These are phyloP conservation scores for Phytophthora idaei DNA, from an alignment of 352 stramenopile genomes.

Conservation along the genomic window DNA sequence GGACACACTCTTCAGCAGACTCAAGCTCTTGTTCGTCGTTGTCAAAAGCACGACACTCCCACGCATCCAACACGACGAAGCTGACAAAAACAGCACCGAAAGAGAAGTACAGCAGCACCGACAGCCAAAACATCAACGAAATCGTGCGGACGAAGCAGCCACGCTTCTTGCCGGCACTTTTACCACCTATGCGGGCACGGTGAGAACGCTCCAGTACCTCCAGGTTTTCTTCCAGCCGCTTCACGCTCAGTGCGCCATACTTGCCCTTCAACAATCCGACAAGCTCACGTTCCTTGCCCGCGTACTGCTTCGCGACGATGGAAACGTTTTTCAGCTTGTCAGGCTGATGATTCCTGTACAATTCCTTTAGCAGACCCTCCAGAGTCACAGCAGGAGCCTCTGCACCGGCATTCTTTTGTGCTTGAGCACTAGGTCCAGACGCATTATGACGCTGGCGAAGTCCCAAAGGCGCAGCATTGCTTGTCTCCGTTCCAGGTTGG, in stretches of 20 bases:
- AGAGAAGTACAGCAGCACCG: conserved; percentile 35
- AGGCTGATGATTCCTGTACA: conserved; percentile 81
- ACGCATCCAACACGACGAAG: conserved; percentile 42
- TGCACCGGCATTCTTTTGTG: conserved; percentile 2
- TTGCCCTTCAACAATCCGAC: conserved; percentile 64
- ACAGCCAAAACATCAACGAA: conserved; percentile 40
- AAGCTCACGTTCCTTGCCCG: conserved; percentile 72
- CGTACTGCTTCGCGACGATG: conserved; percentile 60
- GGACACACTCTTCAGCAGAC: conserved; percentile 26
- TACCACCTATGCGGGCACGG: conserved; percentile 4
- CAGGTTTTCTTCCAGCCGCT: conserved; percentile 69
- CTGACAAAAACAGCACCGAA: conserved; percentile 38
- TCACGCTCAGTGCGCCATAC: conserved; percentile 79
- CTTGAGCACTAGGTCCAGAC: conserved; percentile 6
- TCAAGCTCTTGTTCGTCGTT: conserved; percentile 32
- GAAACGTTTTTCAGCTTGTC: conserved; percentile 73
- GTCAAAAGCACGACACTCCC: conserved; percentile 33
- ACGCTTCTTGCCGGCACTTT: conserved; percentile 27
- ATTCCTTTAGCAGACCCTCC: conserved; percentile 58
- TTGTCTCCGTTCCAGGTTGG: conserved; percentile 9
- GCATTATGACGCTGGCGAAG: conserved; percentile 35
- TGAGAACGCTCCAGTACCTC: conserved; percentile 40
- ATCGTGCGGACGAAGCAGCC: conserved; percentile 37
- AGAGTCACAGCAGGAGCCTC: conserved; percentile 42
- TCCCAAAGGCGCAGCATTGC: conserved; percentile 17